These are phyloP conservation scores for Microcyclospora tardicrescens DNA, from an alignment of 2,329 filamentous ascomycete genomes.

Conservation along the genomic window DNA sequence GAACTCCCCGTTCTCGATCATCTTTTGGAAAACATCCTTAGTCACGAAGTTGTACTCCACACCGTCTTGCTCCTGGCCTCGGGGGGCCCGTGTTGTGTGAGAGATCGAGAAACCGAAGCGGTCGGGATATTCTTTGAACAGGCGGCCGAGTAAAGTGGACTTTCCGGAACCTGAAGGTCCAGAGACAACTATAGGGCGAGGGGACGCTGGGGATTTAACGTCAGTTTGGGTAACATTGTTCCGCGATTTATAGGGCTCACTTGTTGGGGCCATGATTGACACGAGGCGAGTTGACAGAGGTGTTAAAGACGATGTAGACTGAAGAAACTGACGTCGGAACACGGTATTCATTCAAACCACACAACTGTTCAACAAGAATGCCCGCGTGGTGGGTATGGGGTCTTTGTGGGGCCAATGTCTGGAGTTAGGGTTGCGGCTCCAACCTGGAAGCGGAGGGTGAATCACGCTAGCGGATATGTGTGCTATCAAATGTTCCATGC, in stretches of 20 bases:
- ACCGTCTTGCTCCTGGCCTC: slow-evolving; percentile 61
- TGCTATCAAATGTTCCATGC: no score
- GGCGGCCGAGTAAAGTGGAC: slow-evolving; percentile 61
- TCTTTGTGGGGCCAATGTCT: no score
- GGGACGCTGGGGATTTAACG: not conserved
- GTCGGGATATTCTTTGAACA: slow-evolving; percentile 53
- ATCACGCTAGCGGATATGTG: no score
- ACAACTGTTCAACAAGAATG: no score
- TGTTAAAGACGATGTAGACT: not conserved
- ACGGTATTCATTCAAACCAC: no score
- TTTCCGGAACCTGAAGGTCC: slow-evolving; percentile 72
- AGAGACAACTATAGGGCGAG: slow-evolving; percentile 60
- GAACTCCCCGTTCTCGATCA: slow-evolving; percentile 60
- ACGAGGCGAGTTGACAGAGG: not conserved
- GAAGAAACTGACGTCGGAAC: not conserved
- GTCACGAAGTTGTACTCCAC: slow-evolving; percentile 70
- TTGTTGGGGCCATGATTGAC: slow-evolving; percentile 1
- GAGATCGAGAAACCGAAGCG: slow-evolving; percentile 50
- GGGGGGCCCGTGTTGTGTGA: slow-evolving; percentile 68
- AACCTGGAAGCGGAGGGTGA: no score
- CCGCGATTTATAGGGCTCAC: not conserved
- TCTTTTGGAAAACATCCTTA: slow-evolving; percentile 51
- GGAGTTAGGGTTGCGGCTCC: no score
- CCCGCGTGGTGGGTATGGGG: no score
- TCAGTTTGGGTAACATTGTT: no score